Conservation (phyloP, 257 asterid species). For the Solanum piurae region DNA sequence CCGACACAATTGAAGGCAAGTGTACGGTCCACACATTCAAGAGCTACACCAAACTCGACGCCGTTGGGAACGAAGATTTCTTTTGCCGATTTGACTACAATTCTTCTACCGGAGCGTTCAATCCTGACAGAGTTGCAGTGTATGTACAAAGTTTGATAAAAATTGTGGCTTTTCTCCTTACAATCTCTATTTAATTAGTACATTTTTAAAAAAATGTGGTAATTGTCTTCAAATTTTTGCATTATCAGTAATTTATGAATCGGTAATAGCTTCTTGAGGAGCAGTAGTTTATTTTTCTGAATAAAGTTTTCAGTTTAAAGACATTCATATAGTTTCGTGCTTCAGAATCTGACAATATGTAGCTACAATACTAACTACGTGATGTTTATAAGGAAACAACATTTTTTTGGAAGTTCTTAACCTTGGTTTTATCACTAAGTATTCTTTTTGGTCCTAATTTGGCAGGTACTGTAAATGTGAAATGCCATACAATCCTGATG, state of each 20-base stretch:
- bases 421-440: background rate
- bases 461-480: slow-evolving; percentile 92
- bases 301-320: background rate
- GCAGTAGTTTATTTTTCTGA: background rate
- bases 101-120: slow-evolving; percentile 78
- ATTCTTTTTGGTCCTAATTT: slow-evolving; percentile 3
- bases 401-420: background rate
- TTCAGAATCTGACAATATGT: background rate
- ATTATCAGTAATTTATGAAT: background rate
- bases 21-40: slow-evolving; percentile 85
- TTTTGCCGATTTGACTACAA: slow-evolving; percentile 92
- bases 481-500: slow-evolving; percentile 97
- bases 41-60: slow-evolving; percentile 76
- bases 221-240: background rate
- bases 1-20: slow-evolving; percentile 79
- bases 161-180: background rate
- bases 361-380: background rate
- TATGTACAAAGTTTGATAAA: slow-evolving; percentile 23
- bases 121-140: slow-evolving; percentile 95
- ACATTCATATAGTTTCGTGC: background rate
- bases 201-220: background rate
- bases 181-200: background rate
- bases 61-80: slow-evolving; percentile 87
- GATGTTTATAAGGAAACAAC: background rate
- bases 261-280: background rate